phyloP scores from a whole-genome alignment of 2,329 filamentous ascomycete genomes.

The Ceratocystis cubensis region DNA sequence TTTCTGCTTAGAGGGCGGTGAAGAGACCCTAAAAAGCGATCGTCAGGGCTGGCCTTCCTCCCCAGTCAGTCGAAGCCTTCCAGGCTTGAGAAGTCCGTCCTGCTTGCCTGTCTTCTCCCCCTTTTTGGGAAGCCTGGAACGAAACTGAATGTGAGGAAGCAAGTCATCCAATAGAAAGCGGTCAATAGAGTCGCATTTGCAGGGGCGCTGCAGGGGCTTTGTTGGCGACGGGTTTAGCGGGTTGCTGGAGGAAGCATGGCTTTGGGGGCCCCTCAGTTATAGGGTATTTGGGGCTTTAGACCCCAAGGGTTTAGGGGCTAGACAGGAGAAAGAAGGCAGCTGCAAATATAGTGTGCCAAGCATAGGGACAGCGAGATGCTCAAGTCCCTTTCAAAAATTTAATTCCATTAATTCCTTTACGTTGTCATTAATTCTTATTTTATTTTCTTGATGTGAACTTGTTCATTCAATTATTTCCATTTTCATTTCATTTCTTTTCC shows the following conservation, averaged over 20 bases:
- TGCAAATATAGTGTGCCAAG: too few species aligned
- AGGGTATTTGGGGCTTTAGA: too few species aligned
- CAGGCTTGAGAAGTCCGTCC: too few species aligned
- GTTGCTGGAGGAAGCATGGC: not conserved
- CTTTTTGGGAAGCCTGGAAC: not conserved
- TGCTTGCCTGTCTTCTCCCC: not conserved
- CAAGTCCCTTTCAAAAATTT: not conserved
- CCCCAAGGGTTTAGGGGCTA: too few species aligned
- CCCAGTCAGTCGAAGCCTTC: too few species aligned
- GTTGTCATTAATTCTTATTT: slow-evolving; percentile 4
- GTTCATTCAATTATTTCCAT: too few species aligned
- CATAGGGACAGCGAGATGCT: too few species aligned
- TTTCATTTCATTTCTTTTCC: not conserved
- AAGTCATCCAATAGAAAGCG: not conserved
- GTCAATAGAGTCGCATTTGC: not conserved
- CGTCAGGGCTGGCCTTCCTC: not conserved
- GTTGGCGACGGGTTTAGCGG: not conserved
- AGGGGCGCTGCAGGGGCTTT: not conserved
- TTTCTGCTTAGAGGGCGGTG: not conserved
- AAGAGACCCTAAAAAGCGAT: not conserved
- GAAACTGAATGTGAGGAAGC: too few species aligned
- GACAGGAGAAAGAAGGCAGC: too few species aligned
- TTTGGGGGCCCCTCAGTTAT: not conserved
- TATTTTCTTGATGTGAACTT: slow-evolving; percentile 8
- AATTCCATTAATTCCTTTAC: not conserved